These are phyloP conservation scores for Papiliotrema terrestris DNA, from an alignment of 1,284 basidiomycete species.

Conservation along the genomic window DNA sequence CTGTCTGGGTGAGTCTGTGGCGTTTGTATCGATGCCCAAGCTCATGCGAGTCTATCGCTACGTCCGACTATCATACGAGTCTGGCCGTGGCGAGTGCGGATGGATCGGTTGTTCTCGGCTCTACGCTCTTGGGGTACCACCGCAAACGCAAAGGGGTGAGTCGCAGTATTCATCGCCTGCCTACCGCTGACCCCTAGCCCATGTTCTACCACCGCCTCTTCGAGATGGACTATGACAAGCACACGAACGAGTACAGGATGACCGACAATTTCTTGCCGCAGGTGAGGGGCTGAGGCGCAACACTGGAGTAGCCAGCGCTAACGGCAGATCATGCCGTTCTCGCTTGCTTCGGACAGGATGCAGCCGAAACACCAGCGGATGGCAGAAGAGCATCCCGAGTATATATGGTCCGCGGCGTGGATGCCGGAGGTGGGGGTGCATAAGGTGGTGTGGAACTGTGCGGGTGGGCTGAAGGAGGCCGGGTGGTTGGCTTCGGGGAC, in stretches of 20 bases:
- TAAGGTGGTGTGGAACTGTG: slow-evolving; percentile 72
- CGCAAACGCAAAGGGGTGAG: slow-evolving; percentile 25
- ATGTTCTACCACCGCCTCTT: slow-evolving; percentile 74
- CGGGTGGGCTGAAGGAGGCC: slow-evolving; percentile 63
- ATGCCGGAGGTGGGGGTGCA: slow-evolving; percentile 68
- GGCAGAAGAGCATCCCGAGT: slow-evolving; percentile 8
- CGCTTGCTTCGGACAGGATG: slow-evolving; percentile 5
- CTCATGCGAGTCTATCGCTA: slow-evolving; percentile 58
- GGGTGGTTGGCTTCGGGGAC: slow-evolving; percentile 71
- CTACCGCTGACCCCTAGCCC: slow-evolving; percentile 57
- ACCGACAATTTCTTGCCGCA: slow-evolving; percentile 75
- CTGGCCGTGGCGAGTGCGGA: slow-evolving; percentile 75
- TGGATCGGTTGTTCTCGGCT: slow-evolving; percentile 57
- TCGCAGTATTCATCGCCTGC: too few species aligned
- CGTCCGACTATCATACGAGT: slow-evolving; percentile 82
- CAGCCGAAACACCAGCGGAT: neutral
- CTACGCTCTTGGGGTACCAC: slow-evolving; percentile 22
- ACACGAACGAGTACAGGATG: slow-evolving; percentile 70
- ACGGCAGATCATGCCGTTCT: neutral
- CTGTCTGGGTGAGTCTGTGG: slow-evolving; percentile 66
- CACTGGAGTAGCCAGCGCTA: neutral
- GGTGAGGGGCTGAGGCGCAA: slow-evolving; percentile 47
- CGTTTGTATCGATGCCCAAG: neutral
- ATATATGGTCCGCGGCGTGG: slow-evolving; percentile 61
- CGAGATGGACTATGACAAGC: slow-evolving; percentile 77